Conservation (phyloP, 495 filamentous ascomycete genomes). For the Evernia prunastri region DNA sequence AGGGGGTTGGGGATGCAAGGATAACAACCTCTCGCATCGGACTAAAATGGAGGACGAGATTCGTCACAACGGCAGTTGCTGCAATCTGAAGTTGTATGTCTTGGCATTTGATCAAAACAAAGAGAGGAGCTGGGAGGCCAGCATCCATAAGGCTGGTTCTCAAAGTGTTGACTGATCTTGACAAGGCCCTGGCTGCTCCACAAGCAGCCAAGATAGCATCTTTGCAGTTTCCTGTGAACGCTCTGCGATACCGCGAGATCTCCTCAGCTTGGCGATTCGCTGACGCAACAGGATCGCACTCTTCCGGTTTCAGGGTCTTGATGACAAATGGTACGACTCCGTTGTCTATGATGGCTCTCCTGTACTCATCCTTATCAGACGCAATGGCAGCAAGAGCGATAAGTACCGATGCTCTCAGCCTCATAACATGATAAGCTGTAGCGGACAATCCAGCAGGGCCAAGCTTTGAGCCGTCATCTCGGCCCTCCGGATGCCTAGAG, state of each 20-base stretch:
- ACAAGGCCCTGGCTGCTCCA: conserved; percentile 65
- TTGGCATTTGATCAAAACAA: conserved; percentile 64
- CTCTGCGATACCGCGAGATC: conserved; percentile 3
- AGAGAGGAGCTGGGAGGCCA: conserved; percentile 71
- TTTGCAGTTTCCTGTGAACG: conserved; percentile 39
- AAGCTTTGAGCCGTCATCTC: conserved; percentile 35
- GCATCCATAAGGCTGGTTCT: conserved; percentile 83
- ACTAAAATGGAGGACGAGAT: conserved; percentile 77
- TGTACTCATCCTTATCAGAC: conserved; percentile 74
- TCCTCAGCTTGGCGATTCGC: conserved; percentile 9
- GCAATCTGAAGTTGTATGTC: conserved; percentile 79
- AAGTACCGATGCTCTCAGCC: conserved; percentile 69
- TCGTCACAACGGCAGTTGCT: conserved; percentile 74
- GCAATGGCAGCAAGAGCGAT: conserved; percentile 72
- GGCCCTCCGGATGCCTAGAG: conserved; percentile 4
- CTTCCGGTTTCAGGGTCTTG: conserved; percentile 65
- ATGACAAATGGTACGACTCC: conserved; percentile 75
- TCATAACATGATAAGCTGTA: conserved; percentile 63
- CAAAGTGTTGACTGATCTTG: conserved; percentile 74
- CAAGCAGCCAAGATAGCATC: conserved; percentile 81
- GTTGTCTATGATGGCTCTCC: conserved; percentile 75
- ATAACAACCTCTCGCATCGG: conserved; percentile 76
- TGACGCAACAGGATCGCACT: conserved; percentile 27
- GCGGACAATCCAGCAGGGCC: conserved; percentile 57
- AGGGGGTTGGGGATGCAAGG: conserved; percentile 3